These are phyloP conservation scores for Straminergon stramineum DNA, from an alignment of 225 moss, liverwort and hornwort species.

Conservation along the genomic window DNA sequence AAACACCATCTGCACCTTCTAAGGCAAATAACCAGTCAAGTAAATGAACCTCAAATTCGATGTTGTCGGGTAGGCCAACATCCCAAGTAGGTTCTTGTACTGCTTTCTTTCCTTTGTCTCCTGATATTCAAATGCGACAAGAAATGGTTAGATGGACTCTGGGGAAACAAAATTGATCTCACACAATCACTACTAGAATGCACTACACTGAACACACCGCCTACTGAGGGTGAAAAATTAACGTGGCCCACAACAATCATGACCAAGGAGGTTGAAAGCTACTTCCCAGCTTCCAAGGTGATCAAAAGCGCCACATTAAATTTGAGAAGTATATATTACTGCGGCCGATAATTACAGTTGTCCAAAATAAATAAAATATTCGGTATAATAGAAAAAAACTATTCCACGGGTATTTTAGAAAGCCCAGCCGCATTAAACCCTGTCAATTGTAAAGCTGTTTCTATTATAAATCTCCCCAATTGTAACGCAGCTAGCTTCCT, in stretches of 20 bases:
- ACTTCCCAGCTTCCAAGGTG: background rate
- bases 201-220: background rate
- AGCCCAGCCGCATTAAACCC: background rate
- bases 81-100: conserved; percentile 65
- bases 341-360: background rate
- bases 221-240: background rate
- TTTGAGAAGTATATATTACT: background rate
- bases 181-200: background rate
- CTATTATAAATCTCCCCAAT: background rate
- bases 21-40: conserved; percentile 98
- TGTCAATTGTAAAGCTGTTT: background rate
- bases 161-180: background rate
- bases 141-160: background rate
- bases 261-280: background rate
- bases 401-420: background rate
- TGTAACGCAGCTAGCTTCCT: background rate
- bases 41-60: conserved; percentile 87
- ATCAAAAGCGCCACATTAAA: background rate
- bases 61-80: conserved; percentile 70
- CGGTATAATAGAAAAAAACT: background rate
- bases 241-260: background rate
- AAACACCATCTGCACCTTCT: conserved; percentile 67
- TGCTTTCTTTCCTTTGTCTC: conserved; percentile 16
- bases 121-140: conserved; percentile 5
- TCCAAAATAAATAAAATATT: background rate